A percentile compares a stretch with the other conserved stretches of the same genome.
These are phyloP conservation scores for Acacia pycnantha DNA, from an alignment of 331 rosid species.

Conservation along the genomic window DNA sequence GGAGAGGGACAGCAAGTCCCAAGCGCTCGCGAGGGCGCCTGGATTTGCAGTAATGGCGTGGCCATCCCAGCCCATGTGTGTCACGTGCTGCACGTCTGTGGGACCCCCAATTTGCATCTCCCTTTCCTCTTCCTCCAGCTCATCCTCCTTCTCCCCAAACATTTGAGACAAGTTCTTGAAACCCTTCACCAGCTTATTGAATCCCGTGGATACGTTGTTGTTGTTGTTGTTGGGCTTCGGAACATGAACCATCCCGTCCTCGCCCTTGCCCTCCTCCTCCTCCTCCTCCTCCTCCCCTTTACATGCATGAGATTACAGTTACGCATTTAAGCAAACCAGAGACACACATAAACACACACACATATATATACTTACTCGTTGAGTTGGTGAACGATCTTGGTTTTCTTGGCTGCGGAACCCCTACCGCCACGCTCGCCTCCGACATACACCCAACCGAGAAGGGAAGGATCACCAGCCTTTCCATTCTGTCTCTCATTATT, in stretches of 20 bases:
- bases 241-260: conserved; percentile 36
- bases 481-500: conserved; percentile 76
- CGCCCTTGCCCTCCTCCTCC: neutral
- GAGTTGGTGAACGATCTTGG: conserved; percentile 49
- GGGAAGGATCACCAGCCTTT: conserved; percentile 86
- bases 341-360: neutral
- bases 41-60: conserved; percentile 35
- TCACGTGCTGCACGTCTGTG: conserved; percentile 92
- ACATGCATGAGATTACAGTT: neutral
- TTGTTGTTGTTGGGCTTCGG: conserved; percentile 51
- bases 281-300: conserved; percentile 36
- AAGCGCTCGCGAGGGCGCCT: conserved; percentile 24
- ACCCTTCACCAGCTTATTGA: conserved; percentile 73
- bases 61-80: conserved; percentile 91
- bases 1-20: conserved; percentile 67
- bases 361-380: conserved; percentile 43
- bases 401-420: conserved; percentile 59
- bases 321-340: neutral
- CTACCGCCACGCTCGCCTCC: conserved; percentile 81
- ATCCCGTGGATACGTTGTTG: conserved; percentile 30
- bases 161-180: conserved; percentile 81
- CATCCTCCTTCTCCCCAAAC: conserved; percentile 86
- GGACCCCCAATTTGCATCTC: conserved; percentile 93
- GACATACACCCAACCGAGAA: conserved; percentile 87
- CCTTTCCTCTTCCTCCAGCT: conserved; percentile 21